Evolutionary conservation across 2,329 filamentous ascomycete genomes (phyloP), one percentile per base, ranked within the genome.

Genomic region (Colletotrichum sp.): DNA sequence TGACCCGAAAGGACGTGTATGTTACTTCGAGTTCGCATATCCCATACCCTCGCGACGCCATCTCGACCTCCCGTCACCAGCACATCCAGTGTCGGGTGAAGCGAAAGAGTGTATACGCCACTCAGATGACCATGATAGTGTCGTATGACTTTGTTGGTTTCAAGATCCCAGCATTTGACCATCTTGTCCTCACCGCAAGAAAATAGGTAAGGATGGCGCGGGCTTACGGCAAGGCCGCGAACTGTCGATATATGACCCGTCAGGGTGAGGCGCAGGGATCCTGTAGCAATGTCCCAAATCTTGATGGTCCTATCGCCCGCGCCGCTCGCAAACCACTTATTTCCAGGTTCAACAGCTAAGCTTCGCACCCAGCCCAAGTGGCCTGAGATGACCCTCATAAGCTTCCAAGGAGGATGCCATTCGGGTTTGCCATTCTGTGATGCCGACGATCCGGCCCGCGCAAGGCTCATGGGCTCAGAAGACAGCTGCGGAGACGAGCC

Each of bases 121-220:
- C 95, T 98, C 26, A 99, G 88, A 86, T 99, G 97, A 21, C 98
- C 98, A 84, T 99, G 97, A 84, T 99, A 99, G 86, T 98, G 96
- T 52, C 96, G 92, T 82, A 99, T 98, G 76, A 99, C 97, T 86
- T 98, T 98, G 88, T 99, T 99, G n/a, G 96, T 98, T 86, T 99
- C 97, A 79, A 99, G 88, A 87, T 99, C 97, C 97, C 97, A 99
- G 87, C 97, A 99, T 86, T 99, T 99, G 78, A 99, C 97, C 96
- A 98, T 98, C 88, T 99, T 99, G 85, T 99, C 97, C 86, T 99
- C 97, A 75, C 95, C 98, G 82, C 97, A 99, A 13, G 96, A 98
- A 86, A 99, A 99, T 12, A 99, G 90, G 83, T 99, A 99, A 0
- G 97, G 98, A 86, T 99, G 97, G 63, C 97, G 90, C 18, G 96